phyloP scores from a whole-genome alignment of 768 basidiomycete genomes.

The Macrolepiota albuminosa region DNA sequence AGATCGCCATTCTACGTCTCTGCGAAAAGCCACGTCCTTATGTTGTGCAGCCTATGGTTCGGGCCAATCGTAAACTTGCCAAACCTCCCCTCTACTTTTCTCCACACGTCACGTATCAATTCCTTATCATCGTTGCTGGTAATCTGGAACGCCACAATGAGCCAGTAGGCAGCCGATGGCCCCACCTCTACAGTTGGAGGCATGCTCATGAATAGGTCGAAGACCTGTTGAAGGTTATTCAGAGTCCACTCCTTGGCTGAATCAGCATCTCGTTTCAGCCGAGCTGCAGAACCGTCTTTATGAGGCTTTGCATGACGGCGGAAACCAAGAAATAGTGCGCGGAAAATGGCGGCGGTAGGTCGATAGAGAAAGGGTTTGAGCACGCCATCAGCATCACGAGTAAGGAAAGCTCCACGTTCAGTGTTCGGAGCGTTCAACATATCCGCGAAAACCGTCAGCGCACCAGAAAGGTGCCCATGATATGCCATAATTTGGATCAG shows the following conservation, averaged over 20 bases:
- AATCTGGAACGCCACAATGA: constrained; percentile 59
- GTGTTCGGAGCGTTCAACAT: constrained; percentile 50
- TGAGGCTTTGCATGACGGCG: constrained; percentile 45
- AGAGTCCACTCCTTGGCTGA: constrained; percentile 44
- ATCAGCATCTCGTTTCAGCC: background rate
- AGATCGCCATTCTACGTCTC: background rate
- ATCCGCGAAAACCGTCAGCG: constrained; percentile 59
- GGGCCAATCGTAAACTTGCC: constrained; percentile 39
- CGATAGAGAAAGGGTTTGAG: constrained; percentile 26
- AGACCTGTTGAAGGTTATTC: constrained; percentile 50
- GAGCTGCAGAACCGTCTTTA: constrained; percentile 1
- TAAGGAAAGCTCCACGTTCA: constrained; percentile 28
- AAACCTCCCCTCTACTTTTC: constrained; percentile 51
- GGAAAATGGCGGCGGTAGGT: constrained; percentile 53
- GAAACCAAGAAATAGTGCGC: constrained; percentile 75
- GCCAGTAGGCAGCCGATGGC: constrained; percentile 54
- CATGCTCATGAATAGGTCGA: constrained; percentile 58
- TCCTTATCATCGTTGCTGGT: constrained; percentile 48
- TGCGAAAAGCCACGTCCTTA: constrained; percentile 33
- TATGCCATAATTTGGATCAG: constrained; percentile 71
- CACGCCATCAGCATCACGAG: constrained; percentile 21
- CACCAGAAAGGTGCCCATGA: constrained; percentile 56
- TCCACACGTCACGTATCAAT: constrained; percentile 54
- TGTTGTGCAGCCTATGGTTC: constrained; percentile 36
- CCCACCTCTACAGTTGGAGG: constrained; percentile 40